These are phyloP conservation scores for Claviceps arundinis DNA, from an alignment of 2,329 filamentous ascomycete species.

Conservation along the genomic window DNA sequence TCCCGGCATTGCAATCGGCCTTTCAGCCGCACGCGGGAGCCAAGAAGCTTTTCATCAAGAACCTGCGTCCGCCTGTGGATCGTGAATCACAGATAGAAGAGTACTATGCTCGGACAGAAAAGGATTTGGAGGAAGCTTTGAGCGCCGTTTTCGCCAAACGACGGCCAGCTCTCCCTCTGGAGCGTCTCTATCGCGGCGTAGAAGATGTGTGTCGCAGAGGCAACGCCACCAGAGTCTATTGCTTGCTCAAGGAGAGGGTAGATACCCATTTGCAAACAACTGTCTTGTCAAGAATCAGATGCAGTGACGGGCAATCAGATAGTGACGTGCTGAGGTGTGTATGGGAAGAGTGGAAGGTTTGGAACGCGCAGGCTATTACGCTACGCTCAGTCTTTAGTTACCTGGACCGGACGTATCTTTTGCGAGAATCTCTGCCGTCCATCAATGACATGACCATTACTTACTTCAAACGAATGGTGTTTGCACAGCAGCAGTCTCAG, in stretches of 20 bases:
- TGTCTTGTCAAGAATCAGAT: conserved; percentile 42
- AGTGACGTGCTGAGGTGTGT: conserved; percentile 49
- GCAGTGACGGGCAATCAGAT: conserved; percentile 37
- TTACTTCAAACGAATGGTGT: conserved; percentile 55
- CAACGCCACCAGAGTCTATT: conserved; percentile 53
- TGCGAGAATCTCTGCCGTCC: conserved; percentile 55
- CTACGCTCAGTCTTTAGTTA: conserved; percentile 89
- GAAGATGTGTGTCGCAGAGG: conserved; percentile 83
- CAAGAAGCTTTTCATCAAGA: conserved; percentile 88
- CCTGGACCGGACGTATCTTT: conserved; percentile 77
- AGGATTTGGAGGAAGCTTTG: conserved; percentile 61
- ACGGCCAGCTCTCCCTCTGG: conserved; percentile 59
- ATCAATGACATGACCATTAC: conserved; percentile 71
- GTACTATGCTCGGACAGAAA: conserved; percentile 67
- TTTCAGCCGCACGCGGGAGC: conserved; percentile 67
- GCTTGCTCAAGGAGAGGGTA: conserved; percentile 51
- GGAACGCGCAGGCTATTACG: conserved; percentile 59
- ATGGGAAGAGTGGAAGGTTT: conserved; percentile 54
- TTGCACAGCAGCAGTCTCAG: conserved; percentile 14
- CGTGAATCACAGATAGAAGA: conserved; percentile 48
- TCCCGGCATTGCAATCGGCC: conserved; percentile 9
- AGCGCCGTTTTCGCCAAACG: conserved; percentile 55
- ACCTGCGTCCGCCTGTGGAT: conserved; percentile 54
- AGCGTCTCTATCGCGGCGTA: conserved; percentile 78
- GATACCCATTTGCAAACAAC: conserved; percentile 51